Percentiles rank a stretch among this genome's conserved stretches.
Evolutionary conservation across 768 basidiomycete genomes (phyloP).

Genomic region (Lyophyllum shimeji): DNA sequence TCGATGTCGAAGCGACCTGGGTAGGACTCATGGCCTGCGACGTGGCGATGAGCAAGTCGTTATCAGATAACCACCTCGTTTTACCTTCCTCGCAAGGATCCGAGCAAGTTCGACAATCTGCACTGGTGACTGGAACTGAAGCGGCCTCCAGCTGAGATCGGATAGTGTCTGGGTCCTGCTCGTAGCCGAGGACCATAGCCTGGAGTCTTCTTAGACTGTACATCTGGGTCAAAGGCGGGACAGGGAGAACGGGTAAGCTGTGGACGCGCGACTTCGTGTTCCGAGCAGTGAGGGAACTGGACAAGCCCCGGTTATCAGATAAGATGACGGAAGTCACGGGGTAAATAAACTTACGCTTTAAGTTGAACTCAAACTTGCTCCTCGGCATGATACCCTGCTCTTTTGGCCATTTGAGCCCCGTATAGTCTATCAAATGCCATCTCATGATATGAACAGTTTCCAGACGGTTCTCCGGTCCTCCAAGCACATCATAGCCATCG

Average conservation of each 20-base stretch:
- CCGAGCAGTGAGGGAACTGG: not conserved
- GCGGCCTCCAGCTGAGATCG: slow-evolving; percentile 53
- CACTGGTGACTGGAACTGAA: slow-evolving; percentile 62
- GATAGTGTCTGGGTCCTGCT: slow-evolving; percentile 38
- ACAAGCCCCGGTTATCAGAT: slow-evolving; percentile 25
- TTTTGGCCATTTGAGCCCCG: no score
- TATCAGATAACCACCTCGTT: slow-evolving; percentile 27
- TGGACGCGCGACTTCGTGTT: slow-evolving; percentile 5
- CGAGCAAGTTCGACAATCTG: slow-evolving; percentile 72
- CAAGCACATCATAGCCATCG: slow-evolving; percentile 22
- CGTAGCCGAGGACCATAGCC: slow-evolving; percentile 39
- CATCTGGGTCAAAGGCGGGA: slow-evolving; percentile 25
- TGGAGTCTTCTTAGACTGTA: slow-evolving; percentile 38
- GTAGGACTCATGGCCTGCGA: slow-evolving; percentile 70
- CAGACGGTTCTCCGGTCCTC: slow-evolving; percentile 1
- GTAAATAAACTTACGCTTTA: no score
- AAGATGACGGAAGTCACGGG: slow-evolving; percentile 25
- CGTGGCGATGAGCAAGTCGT: slow-evolving; percentile 20
- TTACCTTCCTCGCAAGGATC: slow-evolving; percentile 76
- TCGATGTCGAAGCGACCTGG: slow-evolving; percentile 76
- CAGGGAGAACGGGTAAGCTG: slow-evolving; percentile 13
- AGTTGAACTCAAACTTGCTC: no score
- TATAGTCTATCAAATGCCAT: not conserved
- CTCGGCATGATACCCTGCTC: no score
- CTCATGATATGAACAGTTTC: not conserved